Evolutionary conservation across 805 yeast species (phyloP), one percentile per base, ranked within the genome.

Genomic region (Candida silvatica): DNA sequence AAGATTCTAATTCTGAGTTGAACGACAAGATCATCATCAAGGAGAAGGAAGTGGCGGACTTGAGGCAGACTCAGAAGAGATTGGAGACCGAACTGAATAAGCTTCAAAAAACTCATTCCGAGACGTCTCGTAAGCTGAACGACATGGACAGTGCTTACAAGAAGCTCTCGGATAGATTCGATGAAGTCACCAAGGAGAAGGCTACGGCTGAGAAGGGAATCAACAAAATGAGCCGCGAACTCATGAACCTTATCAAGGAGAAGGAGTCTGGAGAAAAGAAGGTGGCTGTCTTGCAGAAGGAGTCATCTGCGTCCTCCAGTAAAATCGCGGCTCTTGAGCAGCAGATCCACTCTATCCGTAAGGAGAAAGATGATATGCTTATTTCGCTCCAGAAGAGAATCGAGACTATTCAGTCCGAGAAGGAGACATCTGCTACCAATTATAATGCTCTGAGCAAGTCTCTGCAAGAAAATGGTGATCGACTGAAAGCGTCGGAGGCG

Each of bases 171-270:
- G 52, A 51, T 1, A 53, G 52, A 8, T 41, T 67, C 1, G 33
- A 40, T 2, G 31, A 46, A 2, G 46, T 60, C n/a, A 60, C 60
- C n/a, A 46, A 52, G 19, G 61, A 48, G 47, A 69, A 59, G 41
- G 46, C 38, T 33, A 61, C 56, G 43, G 82, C 90, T 1, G 96
- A 88, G 48, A 79, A 75, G 39, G 97, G 95, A 4, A 79, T 88
- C 34, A 87, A 87, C 51, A 87, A 86, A 46, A 83, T 88, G 95
- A 81, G 80, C 36, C 64, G 90, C 27, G 97, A 88, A 43, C 61
- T 88, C 20, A 72, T 85, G 54, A 70, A 70, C 32, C 61, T 86
- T 29, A 68, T 76, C 0, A 74, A 72, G 37, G 75, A 74, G 23
- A 78, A 77, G 38, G 74, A 70, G 2, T 68, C 69, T 0, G 47